These are phyloP conservation scores for Elymus sibiricus DNA, from an alignment of 176 grass and related monocot species.

Conservation along the genomic window DNA sequence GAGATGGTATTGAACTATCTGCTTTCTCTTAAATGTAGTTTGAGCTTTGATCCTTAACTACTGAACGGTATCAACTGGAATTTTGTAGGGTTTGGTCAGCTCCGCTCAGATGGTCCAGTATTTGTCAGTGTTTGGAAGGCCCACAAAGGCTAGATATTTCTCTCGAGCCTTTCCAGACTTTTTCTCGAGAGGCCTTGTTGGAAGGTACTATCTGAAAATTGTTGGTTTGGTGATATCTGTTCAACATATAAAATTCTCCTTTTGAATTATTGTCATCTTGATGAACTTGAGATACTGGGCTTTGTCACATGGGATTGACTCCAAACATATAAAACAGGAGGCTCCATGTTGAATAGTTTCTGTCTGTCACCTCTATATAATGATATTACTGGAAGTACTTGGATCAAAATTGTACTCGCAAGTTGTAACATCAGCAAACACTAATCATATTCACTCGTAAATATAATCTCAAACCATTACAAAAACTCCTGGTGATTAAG, in stretches of 20 bases:
- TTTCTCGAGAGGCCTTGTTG: constrained; percentile 64
- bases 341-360: neutral
- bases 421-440: neutral
- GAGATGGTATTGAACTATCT: constrained; percentile 50
- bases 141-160: constrained; percentile 58
- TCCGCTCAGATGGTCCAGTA: constrained; percentile 68
- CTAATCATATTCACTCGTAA: neutral
- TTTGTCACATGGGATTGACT: neutral
- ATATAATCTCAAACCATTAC: neutral
- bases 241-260: neutral
- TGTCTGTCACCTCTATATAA: neutral
- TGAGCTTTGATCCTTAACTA: constrained; percentile 10
- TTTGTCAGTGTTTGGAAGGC: constrained; percentile 60
- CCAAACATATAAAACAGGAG: neutral
- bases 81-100: constrained; percentile 60
- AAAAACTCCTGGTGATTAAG: neutral
- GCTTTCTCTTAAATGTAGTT: neutral
- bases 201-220: constrained; percentile 42
- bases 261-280: neutral
- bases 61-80: neutral
- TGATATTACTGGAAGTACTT: neutral
- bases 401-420: neutral
- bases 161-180: constrained; percentile 60
- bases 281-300: neutral
- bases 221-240: neutral